Conservation (phyloP, 1,139 yeast genomes). For the Petasospora fabianii region DNA sequence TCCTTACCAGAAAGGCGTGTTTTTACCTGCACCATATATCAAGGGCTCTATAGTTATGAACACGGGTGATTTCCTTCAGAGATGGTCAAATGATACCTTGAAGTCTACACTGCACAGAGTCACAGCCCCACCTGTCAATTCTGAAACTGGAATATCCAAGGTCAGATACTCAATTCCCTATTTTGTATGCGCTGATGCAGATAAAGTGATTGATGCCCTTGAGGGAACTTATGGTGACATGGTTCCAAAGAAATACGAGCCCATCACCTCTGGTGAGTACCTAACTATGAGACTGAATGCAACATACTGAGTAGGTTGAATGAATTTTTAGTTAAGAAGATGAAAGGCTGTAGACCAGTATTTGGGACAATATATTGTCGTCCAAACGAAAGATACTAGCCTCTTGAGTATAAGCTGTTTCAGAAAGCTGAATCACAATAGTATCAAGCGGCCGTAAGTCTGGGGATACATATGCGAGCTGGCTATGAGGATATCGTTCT, state of each 20-base stretch:
- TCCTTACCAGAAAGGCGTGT: slow-evolving; percentile 16
- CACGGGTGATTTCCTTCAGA: slow-evolving; percentile 25
- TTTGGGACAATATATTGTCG: too few species aligned
- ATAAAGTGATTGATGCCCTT: slow-evolving; percentile 20
- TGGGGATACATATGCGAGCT: too few species aligned
- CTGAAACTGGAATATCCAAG: slow-evolving; percentile 18
- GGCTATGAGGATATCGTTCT: too few species aligned
- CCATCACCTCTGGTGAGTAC: slow-evolving; percentile 26
- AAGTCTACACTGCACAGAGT: slow-evolving; percentile 27
- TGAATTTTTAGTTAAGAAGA: too few species aligned
- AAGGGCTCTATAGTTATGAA: slow-evolving; percentile 22
- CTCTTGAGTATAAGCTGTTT: too few species aligned
- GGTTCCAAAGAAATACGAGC: slow-evolving; percentile 30
- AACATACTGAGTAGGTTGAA: slow-evolving; percentile 3
- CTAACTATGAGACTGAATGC: slow-evolving; percentile 10
- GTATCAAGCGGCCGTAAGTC: too few species aligned
- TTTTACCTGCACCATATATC: slow-evolving; percentile 20
- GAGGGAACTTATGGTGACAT: slow-evolving; percentile 27
- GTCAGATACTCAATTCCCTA: slow-evolving; percentile 26
- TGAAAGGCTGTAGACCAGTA: too few species aligned
- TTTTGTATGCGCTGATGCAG: slow-evolving; percentile 22
- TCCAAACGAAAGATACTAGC: too few species aligned
- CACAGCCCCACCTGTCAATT: slow-evolving; percentile 21
- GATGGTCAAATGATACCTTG: slow-evolving; percentile 25
- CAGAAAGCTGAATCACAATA: too few species aligned